Percentiles rank a stretch among this genome's conserved stretches.
Conservation (phyloP, 441 rosid genomes). For the Flueggea neowawraea region DNA sequence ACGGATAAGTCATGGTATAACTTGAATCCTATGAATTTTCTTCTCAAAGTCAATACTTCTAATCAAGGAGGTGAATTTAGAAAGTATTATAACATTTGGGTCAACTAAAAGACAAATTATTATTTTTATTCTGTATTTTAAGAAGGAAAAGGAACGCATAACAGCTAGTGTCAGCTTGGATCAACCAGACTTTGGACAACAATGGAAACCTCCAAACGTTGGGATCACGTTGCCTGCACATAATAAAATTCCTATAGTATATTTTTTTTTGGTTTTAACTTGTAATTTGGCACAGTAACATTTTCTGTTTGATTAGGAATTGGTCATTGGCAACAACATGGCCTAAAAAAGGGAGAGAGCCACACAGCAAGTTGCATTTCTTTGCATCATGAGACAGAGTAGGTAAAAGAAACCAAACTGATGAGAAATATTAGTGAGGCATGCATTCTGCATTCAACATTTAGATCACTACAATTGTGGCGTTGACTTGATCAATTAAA, state of each 20-base stretch:
- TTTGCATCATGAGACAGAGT: too few relatives aligned
- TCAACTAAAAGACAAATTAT: conserved; percentile 2
- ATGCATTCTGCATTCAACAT: background rate
- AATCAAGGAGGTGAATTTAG: background rate
- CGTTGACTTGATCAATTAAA: background rate
- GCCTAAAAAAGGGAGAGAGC: background rate
- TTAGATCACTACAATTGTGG: background rate
- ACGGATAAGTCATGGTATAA: too few relatives aligned
- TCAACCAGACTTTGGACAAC: background rate
- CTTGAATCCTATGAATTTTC: too few relatives aligned
- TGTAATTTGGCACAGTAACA: background rate
- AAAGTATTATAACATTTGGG: conserved; percentile 1
- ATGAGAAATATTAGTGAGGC: background rate
- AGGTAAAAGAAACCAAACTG: too few relatives aligned
- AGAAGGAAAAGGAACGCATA: background rate
- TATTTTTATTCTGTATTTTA: background rate
- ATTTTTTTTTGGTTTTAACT: background rate
- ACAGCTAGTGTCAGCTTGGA: conserved; percentile 13
- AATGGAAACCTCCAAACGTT: background rate
- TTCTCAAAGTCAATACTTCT: conserved; percentile 1
- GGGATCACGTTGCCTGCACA: conserved; percentile 3
- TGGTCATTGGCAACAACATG: background rate
- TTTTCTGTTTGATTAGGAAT: background rate
- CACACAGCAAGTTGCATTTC: too few relatives aligned
- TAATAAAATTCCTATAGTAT: background rate